Percentiles rank a stretch among this genome's conserved stretches.
Evolutionary conservation across 164 flowering plant species (phyloP).

Genomic region (Saururus chinensis): DNA sequence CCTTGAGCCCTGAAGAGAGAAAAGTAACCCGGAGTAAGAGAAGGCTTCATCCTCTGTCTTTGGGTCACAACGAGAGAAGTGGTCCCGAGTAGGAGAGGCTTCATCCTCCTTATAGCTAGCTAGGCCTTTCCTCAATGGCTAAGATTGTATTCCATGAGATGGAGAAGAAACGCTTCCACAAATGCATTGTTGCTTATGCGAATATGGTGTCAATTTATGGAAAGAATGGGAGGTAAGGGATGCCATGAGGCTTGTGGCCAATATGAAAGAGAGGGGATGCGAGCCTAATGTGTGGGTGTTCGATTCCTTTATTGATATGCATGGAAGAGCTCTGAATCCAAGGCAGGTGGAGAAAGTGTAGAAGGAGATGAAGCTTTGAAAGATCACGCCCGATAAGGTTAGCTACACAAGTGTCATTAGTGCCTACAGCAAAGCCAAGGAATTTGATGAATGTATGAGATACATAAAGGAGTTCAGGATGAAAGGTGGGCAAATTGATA

Average conservation of each 20-base stretch:
- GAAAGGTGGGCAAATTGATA: constrained; percentile 53
- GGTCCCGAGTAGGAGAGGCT: too few species aligned
- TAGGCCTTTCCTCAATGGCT: constrained; percentile 39
- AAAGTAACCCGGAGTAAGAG: too few species aligned
- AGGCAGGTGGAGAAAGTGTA: constrained; percentile 69
- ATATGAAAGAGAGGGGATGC: constrained; percentile 73
- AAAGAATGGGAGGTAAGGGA: constrained; percentile 49
- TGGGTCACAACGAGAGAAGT: too few species aligned
- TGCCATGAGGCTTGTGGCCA: constrained; percentile 65
- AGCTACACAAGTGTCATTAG: constrained; percentile 59
- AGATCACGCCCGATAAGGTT: constrained; percentile 48
- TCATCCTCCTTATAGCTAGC: constrained; percentile 18
- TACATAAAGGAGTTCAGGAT: constrained; percentile 45
- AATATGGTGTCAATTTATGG: constrained; percentile 74
- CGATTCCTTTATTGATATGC: constrained; percentile 64
- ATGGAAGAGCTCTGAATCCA: constrained; percentile 46
- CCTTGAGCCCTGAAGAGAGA: too few species aligned
- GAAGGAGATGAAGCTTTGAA: constrained; percentile 81
- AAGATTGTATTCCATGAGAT: constrained; percentile 47
- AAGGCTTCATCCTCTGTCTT: too few species aligned
- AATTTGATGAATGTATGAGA: constrained; percentile 38
- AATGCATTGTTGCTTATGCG: constrained; percentile 80
- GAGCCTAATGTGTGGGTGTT: constrained; percentile 81
- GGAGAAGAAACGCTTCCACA: constrained; percentile 48
- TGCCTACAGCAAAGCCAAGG: constrained; percentile 52